phyloP scores from a whole-genome alignment of 1,139 yeast species.

The Diutina catenulata region DNA sequence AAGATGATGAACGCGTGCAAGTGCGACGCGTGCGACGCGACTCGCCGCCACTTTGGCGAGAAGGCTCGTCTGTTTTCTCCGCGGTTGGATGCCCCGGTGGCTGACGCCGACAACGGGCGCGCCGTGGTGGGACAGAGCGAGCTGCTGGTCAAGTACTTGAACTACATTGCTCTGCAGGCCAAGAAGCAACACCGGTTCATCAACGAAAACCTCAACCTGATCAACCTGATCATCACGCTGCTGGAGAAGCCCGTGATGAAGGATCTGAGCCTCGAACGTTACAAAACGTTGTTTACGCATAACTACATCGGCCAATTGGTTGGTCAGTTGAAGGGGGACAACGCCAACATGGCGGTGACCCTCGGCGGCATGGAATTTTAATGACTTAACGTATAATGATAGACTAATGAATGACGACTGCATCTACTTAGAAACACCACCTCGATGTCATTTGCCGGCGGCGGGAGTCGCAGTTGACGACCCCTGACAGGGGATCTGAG shows the following conservation, averaged over 20 bases:
- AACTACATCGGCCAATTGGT: constrained; percentile 3
- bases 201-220: constrained; percentile 14
- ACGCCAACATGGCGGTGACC: neutral
- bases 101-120: constrained; percentile 6
- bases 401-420: too few relatives aligned
- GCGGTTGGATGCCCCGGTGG: constrained; percentile 13
- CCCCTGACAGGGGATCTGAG: too few relatives aligned
- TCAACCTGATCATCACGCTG: constrained; percentile 14
- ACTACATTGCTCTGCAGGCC: constrained; percentile 13
- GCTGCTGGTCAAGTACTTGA: constrained; percentile 12
- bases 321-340: neutral
- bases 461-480: too few relatives aligned
- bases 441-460: too few relatives aligned
- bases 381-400: too few relatives aligned
- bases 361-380: constrained; percentile 5
- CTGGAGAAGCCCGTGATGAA: constrained; percentile 11
- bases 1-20: constrained; percentile 10
- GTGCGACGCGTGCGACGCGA: constrained; percentile 12
- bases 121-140: too few relatives aligned
- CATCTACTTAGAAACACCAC: too few relatives aligned
- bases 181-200: constrained; percentile 13
- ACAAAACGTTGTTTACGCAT: constrained; percentile 6
- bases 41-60: constrained; percentile 11
- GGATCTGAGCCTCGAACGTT: constrained; percentile 5
- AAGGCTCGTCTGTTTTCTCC: constrained; percentile 12